These are phyloP conservation scores for Ceratocystiopsis minuta DNA, from an alignment of 2,329 filamentous ascomycete genomes.

Conservation along the genomic window DNA sequence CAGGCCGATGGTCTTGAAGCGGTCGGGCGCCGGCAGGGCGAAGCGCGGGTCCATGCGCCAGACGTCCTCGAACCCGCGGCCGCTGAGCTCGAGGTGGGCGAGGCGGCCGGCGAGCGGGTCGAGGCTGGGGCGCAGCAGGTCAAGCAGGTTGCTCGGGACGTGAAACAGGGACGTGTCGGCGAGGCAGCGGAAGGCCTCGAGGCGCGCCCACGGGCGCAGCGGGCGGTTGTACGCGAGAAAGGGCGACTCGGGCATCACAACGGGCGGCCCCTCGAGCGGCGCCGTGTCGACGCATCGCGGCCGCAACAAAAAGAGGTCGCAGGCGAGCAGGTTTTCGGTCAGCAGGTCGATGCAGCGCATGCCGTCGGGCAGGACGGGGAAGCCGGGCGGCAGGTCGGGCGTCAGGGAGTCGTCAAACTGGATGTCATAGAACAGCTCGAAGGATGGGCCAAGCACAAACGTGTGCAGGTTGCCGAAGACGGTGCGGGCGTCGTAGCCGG, in stretches of 20 bases:
- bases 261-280: no score
- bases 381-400: neutral
- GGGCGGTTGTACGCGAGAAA: no score
- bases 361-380: neutral
- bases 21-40: neutral
- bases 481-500: no score
- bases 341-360: constrained; percentile 7
- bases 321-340: neutral
- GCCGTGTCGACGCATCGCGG: no score
- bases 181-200: constrained; percentile 6
- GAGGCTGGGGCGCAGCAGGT: constrained; percentile 2
- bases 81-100: constrained; percentile 5
- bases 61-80: neutral
- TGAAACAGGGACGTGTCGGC: neutral
- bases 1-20: constrained; percentile 6
- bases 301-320: neutral
- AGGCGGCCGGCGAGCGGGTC: constrained; percentile 1
- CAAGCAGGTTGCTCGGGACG: neutral
- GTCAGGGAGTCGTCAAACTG: no score
- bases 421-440: no score
- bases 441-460: constrained; percentile 2
- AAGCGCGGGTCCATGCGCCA: neutral
- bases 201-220: neutral
- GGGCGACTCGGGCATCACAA: no score
- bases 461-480: constrained; percentile 1